phyloP scores from a whole-genome alignment of 1,284 basidiomycete genomes.

The Pseudomicrostroma phylloplanum region DNA sequence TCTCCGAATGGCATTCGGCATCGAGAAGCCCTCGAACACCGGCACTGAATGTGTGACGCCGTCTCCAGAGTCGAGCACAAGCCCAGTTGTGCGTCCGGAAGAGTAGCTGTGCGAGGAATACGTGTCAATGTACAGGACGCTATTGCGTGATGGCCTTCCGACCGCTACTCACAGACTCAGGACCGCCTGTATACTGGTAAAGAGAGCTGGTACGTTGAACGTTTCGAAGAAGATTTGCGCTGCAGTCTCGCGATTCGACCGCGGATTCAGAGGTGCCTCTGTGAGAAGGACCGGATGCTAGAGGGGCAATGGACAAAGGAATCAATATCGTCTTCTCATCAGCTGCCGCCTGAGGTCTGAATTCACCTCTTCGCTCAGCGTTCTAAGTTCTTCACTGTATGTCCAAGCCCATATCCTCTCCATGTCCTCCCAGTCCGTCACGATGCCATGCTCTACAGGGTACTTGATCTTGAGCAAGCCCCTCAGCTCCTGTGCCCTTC shows the following conservation, averaged over 20 bases:
- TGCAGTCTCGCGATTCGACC: slow-evolving; percentile 88
- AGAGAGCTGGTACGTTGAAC: slow-evolving; percentile 96
- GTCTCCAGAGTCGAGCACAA: slow-evolving; percentile 96
- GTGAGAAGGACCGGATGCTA: slow-evolving; percentile 94
- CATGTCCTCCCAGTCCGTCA: slow-evolving; percentile 51
- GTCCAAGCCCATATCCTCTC: slow-evolving; percentile 49
- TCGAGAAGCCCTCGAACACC: slow-evolving; percentile 97
- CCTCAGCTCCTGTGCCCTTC: slow-evolving; percentile 45
- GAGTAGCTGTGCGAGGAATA: slow-evolving; percentile 67
- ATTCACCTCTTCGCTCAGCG: slow-evolving; percentile 43
- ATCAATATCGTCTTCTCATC: neutral
- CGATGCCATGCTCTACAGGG: slow-evolving; percentile 50
- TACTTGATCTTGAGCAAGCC: slow-evolving; percentile 47
- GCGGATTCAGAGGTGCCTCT: slow-evolving; percentile 85
- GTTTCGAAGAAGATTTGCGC: slow-evolving; percentile 97
- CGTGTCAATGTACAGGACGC: neutral
- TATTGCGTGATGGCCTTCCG: neutral
- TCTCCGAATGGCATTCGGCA: slow-evolving; percentile 93
- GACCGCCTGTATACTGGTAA: slow-evolving; percentile 94
- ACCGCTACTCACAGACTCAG: slow-evolving; percentile 71
- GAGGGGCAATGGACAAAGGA: slow-evolving; percentile 6
- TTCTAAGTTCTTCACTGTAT: slow-evolving; percentile 47
- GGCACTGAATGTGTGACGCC: slow-evolving; percentile 98
- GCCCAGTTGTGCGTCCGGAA: slow-evolving; percentile 96
- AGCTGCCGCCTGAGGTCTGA: neutral